phyloP scores from a whole-genome alignment of 2,329 filamentous ascomycete genomes.

The Monosporascus sp. region DNA sequence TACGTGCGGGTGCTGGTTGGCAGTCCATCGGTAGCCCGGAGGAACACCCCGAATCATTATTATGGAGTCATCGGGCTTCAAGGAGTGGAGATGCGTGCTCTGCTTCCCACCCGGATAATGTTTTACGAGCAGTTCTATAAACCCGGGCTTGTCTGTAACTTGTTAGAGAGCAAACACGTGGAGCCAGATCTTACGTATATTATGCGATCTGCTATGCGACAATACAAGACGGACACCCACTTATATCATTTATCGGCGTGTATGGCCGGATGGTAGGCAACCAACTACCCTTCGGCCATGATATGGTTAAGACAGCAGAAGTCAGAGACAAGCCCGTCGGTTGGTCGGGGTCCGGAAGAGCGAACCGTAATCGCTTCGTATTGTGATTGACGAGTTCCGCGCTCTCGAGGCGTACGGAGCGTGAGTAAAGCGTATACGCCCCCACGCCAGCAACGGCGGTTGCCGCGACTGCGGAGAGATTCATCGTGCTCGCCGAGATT shows the following conservation, averaged over 20 bases:
- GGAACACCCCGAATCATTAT: constrained; percentile 51
- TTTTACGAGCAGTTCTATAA: constrained; percentile 62
- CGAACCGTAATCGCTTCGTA: constrained; percentile 53
- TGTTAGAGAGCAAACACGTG: background rate
- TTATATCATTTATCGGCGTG: constrained; percentile 53
- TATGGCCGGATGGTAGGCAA: constrained; percentile 61
- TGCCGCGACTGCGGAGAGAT: background rate
- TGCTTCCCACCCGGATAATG: constrained; percentile 61
- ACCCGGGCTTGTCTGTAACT: constrained; percentile 47
- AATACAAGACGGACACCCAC: constrained; percentile 26
- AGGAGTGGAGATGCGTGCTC: constrained; percentile 60
- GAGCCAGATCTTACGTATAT: too few relatives aligned
- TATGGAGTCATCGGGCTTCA: constrained; percentile 56
- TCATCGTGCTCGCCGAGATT: background rate
- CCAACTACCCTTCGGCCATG: constrained; percentile 52
- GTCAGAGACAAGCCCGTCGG: constrained; percentile 45
- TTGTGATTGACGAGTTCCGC: constrained; percentile 52
- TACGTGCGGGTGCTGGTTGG: constrained; percentile 46
- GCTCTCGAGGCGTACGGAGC: constrained; percentile 35
- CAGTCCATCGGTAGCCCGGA: constrained; percentile 48
- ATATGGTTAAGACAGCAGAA: constrained; percentile 55
- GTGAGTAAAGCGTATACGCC: background rate
- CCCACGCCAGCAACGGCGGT: background rate
- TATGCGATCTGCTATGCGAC: too few relatives aligned
- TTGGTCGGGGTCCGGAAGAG: constrained; percentile 41